A percentile compares a stretch with the other conserved stretches of the same genome.
phyloP scores from a whole-genome alignment of 805 yeast genomes.

The Cyberlindnera suaveolens region DNA sequence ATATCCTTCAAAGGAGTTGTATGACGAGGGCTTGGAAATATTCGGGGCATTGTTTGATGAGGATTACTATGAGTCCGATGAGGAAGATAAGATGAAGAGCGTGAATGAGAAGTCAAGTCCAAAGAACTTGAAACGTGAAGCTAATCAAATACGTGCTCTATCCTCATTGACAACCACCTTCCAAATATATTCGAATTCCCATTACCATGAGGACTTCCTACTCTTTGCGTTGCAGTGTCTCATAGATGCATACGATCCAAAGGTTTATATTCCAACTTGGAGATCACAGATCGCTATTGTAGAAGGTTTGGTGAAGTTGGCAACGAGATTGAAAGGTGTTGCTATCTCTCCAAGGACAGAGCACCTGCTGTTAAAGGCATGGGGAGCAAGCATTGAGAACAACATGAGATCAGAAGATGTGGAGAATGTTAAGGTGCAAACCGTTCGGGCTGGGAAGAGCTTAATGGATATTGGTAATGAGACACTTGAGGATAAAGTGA shows the following conservation, averaged over 20 bases:
- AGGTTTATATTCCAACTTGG: conserved; percentile 45
- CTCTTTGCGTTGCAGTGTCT: conserved; percentile 26
- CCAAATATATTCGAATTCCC: conserved; percentile 16
- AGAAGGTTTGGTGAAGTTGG: conserved; percentile 31
- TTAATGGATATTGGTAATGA: conserved; percentile 17
- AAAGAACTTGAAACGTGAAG: conserved; percentile 43
- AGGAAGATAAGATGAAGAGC: conserved; percentile 27
- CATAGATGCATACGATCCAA: conserved; percentile 22
- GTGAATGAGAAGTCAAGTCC: conserved; percentile 33
- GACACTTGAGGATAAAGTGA: conserved; percentile 13
- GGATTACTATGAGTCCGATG: conserved; percentile 34
- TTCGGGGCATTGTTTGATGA: conserved; percentile 30
- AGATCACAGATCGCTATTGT: conserved; percentile 44
- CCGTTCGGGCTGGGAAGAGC: conserved; percentile 31
- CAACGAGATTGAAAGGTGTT: conserved; percentile 8
- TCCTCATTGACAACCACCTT: conserved; percentile 32
- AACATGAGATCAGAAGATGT: conserved; percentile 36
- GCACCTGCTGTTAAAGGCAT: conserved; percentile 14
- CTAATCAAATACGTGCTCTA: conserved; percentile 34
- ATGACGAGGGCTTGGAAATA: conserved; percentile 29
- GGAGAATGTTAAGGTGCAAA: conserved; percentile 55
- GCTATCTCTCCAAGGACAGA: conserved; percentile 7
- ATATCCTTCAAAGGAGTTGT: conserved; percentile 28
- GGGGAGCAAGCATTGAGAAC: conserved; percentile 20
- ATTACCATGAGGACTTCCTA: conserved; percentile 17